Evolutionary conservation across 2,329 filamentous ascomycete genomes (phyloP).

Genomic region (Beauveria rudraprayagi): DNA sequence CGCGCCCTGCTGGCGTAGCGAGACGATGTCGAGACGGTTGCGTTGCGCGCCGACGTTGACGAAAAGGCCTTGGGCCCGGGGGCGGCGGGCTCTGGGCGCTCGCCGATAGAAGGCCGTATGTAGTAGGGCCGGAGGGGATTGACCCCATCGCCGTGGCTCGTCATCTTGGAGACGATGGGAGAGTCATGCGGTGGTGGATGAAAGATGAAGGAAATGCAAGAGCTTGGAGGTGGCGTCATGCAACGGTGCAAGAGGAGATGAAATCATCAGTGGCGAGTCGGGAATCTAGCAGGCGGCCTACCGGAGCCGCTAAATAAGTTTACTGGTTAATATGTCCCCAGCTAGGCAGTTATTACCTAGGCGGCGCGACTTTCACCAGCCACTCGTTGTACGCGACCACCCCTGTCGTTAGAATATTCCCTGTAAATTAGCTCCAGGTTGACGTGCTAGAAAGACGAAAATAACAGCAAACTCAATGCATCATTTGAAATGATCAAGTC

Average conservation of each 20-base stretch:
- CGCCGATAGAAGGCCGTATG: slow-evolving; percentile 50
- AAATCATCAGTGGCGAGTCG: slow-evolving; percentile 6
- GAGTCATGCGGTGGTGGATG: slow-evolving; percentile 19
- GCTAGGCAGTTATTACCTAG: not conserved
- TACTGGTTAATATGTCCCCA: not conserved
- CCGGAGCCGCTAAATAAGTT: not conserved
- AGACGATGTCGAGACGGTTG: slow-evolving; percentile 28
- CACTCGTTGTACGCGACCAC: not conserved
- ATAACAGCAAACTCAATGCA: not conserved
- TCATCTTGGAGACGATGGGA: slow-evolving; percentile 28
- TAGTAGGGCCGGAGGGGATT: slow-evolving; percentile 67
- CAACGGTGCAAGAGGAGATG: not conserved
- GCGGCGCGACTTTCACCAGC: not conserved
- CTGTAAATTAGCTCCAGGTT: not conserved
- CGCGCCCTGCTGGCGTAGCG: slow-evolving; percentile 59
- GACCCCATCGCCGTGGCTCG: slow-evolving; percentile 36
- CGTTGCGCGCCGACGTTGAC: slow-evolving; percentile 32
- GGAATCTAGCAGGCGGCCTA: not conserved
- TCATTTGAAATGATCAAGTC: too few relatives aligned
- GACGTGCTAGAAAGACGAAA: not conserved
- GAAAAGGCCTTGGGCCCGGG: slow-evolving; percentile 37
- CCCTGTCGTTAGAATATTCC: not conserved
- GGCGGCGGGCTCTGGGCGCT: slow-evolving; percentile 30
- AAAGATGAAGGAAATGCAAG: not conserved
- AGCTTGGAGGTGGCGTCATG: not conserved